These are phyloP conservation scores for Parathielavia hyrcaniae DNA, from an alignment of 495 filamentous ascomycete genomes.

Conservation along the genomic window DNA sequence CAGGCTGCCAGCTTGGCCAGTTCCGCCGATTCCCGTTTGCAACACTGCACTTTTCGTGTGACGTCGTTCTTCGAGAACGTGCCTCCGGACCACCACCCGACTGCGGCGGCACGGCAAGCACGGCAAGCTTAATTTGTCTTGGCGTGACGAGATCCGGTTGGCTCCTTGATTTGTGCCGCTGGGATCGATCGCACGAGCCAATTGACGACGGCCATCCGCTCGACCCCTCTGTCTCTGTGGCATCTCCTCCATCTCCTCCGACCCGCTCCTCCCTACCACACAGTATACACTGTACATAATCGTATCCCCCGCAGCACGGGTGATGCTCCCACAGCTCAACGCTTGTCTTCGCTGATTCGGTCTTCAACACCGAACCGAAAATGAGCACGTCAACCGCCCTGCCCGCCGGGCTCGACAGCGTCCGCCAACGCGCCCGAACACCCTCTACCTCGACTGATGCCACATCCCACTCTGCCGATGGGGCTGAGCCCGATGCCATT, in stretches of 20 bases:
- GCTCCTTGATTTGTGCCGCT: not conserved
- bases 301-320: not conserved
- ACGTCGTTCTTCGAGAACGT: slow-evolving; percentile 1
- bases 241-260: too few species aligned
- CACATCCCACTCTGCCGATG: not conserved
- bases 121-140: slow-evolving; percentile 13
- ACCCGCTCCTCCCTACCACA: not conserved
- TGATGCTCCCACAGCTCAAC: slow-evolving; percentile 24
- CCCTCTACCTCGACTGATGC: slow-evolving; percentile 3
- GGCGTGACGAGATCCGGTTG: slow-evolving; percentile 14
- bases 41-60: slow-evolving; percentile 1
- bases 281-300: too few species aligned
- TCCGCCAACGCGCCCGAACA: slow-evolving; percentile 23
- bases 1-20: not conserved
- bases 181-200: slow-evolving; percentile 13
- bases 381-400: slow-evolving; percentile 24
- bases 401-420: slow-evolving; percentile 23
- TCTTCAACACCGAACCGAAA: slow-evolving; percentile 26
- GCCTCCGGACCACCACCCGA: not conserved
- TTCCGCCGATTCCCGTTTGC: slow-evolving; percentile 1
- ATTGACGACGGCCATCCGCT: not conserved
- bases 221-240: not conserved
- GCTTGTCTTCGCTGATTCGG: slow-evolving; percentile 20
- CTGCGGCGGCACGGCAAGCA: slow-evolving; percentile 8
- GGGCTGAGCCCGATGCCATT: not conserved